phyloP scores from a whole-genome alignment of 352 stramenopile species.

The Pythium utonaiense region DNA sequence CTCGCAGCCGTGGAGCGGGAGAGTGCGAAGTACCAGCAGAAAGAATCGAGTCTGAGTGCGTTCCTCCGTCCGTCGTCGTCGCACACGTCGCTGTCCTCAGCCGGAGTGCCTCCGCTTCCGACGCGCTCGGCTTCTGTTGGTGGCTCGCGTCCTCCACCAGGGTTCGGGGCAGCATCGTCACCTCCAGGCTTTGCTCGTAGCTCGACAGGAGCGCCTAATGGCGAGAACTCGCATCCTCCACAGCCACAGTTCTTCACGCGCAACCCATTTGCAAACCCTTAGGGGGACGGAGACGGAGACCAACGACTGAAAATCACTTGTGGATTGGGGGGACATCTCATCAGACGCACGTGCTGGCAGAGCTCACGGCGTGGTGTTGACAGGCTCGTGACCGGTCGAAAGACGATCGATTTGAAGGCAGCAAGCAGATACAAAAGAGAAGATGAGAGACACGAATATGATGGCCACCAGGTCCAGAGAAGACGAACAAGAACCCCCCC shows the following conservation, averaged over 20 bases:
- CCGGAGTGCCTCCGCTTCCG: constrained; percentile 2
- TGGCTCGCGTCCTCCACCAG: constrained; percentile 34
- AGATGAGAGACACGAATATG: background rate
- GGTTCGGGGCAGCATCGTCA: constrained; percentile 12
- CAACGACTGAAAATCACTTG: background rate
- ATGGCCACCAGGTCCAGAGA: background rate
- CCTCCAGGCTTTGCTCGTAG: constrained; percentile 27
- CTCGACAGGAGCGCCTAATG: background rate
- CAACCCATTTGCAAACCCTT: constrained; percentile 65
- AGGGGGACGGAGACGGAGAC: constrained; percentile 4
- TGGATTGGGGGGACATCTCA: background rate
- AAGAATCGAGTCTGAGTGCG: constrained; percentile 68
- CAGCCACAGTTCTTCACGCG: constrained; percentile 38
- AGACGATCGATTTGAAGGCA: no score
- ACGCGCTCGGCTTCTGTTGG: constrained; percentile 23
- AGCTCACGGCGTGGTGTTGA: background rate
- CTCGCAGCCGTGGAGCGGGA: constrained; percentile 70
- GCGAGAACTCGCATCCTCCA: constrained; percentile 5
- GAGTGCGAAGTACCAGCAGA: constrained; percentile 62
- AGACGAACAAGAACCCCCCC: background rate
- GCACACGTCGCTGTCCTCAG: background rate
- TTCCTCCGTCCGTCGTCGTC: constrained; percentile 41
- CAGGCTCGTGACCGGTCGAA: no score
- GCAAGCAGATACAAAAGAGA: background rate
- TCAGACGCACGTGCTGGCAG: background rate